Base-by-base conservation (phyloP, 2,329 filamentous ascomycete genomes). In the Fusarium clavum region DNA sequence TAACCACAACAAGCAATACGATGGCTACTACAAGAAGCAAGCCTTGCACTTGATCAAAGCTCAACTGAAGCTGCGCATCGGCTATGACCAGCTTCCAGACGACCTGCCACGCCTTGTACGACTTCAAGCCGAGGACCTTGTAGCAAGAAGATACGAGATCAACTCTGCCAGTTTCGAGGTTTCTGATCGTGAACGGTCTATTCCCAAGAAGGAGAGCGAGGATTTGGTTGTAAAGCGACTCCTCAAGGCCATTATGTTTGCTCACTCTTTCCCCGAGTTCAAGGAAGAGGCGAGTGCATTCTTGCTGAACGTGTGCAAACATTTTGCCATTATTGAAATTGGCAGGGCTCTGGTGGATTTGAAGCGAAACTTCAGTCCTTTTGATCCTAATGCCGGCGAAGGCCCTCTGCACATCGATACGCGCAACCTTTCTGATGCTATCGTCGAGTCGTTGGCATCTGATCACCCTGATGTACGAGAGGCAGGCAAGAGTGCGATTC, bases 11-110 rank as follows among this genome's bases (percentile, higher is more conserved):
- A 92, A 91, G 72, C 89, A 92, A 38, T 82, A 83, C 29, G 95
- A 98, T 75, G 83, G 84, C 0, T 96, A 93, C 78, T 97, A 99
- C 84, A 98, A 98, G 82, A 92, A 92, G 76, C 94, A 99, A 80
- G 93, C 97, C 0, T 90, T 98, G 72, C 90, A 94, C 65, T 86
- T 98, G 74, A 90, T 99, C 75, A 94, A 92, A 71, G 88, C 94
- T 1, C 94, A 98, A 75, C 84, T 97, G 55, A 99, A 98, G 82
- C 84, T 99, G 32, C 89, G 95, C 57, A 92, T 99, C 61, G 96
- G 96, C 6, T 89, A 90, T 65, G 96, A 99, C 76, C 91, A 87
- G 74, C 84, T 98, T 14, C 95, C 95, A 0, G 96, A 99, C 10
- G 95, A 99, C 70, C 88, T 98, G 69, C 90, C 93, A 6, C 88